Evolutionary conservation across 331 rosid genomes (phyloP).

Genomic region (Acacia pycnantha): DNA sequence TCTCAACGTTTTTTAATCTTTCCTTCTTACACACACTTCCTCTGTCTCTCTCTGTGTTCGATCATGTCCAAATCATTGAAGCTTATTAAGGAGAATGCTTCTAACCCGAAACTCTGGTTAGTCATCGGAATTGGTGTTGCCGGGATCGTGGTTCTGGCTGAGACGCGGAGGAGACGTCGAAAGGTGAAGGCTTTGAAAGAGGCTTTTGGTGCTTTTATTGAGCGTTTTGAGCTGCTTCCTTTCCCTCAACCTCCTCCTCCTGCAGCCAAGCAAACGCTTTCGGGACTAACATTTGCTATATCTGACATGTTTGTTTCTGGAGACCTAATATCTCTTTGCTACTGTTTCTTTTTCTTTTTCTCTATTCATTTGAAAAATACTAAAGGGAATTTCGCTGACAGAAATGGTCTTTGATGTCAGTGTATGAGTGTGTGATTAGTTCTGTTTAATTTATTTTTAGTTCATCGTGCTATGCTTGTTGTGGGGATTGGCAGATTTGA

Average conservation of each 20-base stretch:
- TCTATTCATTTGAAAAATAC: background rate
- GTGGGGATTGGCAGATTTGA: conserved; percentile 54
- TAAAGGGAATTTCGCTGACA: conserved; percentile 13
- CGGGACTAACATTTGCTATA: conserved; percentile 64
- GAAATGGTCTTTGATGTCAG: conserved; percentile 2
- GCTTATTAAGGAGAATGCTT: conserved; percentile 50
- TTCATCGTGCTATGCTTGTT: conserved; percentile 3
- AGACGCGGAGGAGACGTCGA: conserved; percentile 55
- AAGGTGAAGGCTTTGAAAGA: conserved; percentile 23
- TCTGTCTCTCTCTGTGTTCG: background rate
- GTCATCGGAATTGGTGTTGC: conserved; percentile 68
- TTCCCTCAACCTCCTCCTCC: conserved; percentile 84
- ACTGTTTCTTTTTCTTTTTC: background rate
- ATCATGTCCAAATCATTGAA: conserved; percentile 46
- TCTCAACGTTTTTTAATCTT: background rate
- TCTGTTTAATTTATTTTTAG: background rate
- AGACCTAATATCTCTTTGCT: background rate
- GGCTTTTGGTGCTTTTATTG: conserved; percentile 68
- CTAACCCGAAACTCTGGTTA: conserved; percentile 76
- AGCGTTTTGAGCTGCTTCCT: conserved; percentile 66
- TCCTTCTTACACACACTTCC: background rate
- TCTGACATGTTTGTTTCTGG: conserved; percentile 56
- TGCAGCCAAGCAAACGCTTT: conserved; percentile 53
- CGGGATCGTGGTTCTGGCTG: conserved; percentile 56
- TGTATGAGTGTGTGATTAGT: background rate